Evolutionary conservation across 148 eudicot genomes (phyloP), one percentile per base, ranked within the genome.

Genomic region (Drosera capensis): DNA sequence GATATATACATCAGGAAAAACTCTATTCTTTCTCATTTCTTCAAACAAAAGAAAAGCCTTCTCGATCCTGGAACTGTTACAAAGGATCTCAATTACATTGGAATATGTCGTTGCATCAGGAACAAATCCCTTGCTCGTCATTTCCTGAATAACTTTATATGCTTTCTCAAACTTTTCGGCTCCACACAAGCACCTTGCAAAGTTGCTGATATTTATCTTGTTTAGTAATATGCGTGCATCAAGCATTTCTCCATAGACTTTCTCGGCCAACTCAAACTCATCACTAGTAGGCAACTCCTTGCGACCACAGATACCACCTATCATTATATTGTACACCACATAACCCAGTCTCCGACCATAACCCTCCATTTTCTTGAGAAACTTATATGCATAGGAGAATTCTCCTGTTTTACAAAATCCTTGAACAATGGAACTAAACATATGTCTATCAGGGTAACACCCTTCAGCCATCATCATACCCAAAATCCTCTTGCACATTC

Each of bases 391-490:
- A 66, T 90, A 90, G n/a, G 70, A 58, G 43, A 62, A 65, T 30
- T 84, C 99, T 24, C 70, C 67, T 4, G 75, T 55, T 59, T 58
- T 71, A 62, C 99, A 90, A 52, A 62, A 84, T 12, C 85, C 76
- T 64, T 84, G 72, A 43, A 80, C 72, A 43, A 90, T 85, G 20
- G 95, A 90, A 58, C 66, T 71, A 60, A 73, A 84, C 43, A 90
- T 71, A 40, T 58, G 69, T 22, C 72, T 80, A 49, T 66, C 74
- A 5, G 95, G 99, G 51, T 80, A 84, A 67, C 95, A 90, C n/a
- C 99, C 99, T 71, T 90, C 99, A 7, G 55, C 65, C 39, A 81
- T 78, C 99, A 90, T 90, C 79, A 70, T 80, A 52, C 63, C 68
- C 25, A 90, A 66, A 63, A 90, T 59, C 55, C 76, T 74, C 71